A percentile compares a stretch with the other conserved stretches of the same genome.
phyloP scores from a whole-genome alignment of 768 basidiomycete species.

The Lepiota subincarnata region DNA sequence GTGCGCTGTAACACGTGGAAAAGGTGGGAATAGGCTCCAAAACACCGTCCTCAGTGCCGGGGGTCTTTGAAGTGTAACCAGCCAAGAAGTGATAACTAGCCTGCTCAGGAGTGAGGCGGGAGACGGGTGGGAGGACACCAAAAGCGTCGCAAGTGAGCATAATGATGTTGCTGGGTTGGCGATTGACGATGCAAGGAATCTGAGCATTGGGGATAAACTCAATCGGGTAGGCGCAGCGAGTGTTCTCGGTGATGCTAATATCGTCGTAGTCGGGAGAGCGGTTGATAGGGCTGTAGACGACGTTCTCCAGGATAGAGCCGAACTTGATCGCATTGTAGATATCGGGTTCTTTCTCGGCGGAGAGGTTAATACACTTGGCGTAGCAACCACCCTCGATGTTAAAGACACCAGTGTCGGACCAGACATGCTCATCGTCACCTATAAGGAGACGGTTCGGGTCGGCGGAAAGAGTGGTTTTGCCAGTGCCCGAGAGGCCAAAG shows the following conservation, averaged over 20 bases:
- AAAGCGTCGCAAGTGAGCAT: constrained; percentile 98
- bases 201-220: constrained; percentile 94
- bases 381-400: constrained; percentile 99
- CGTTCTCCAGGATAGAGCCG: constrained; percentile 98
- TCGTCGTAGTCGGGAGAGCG: constrained; percentile 95
- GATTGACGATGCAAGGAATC: constrained; percentile 84
- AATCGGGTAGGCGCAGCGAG: constrained; percentile 98
- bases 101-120: constrained; percentile 88
- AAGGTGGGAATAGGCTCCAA: constrained; percentile 98
- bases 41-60: constrained; percentile 98
- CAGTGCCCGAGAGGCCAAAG: constrained; percentile 97
- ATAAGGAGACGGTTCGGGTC: constrained; percentile 93
- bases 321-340: constrained; percentile 94
- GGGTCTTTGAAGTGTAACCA: constrained; percentile 98
- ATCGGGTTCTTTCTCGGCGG: constrained; percentile 96
- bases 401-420: constrained; percentile 98
- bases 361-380: constrained; percentile 96
- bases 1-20: constrained; percentile 98
- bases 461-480: constrained; percentile 97
- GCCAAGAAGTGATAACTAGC: constrained; percentile 98
- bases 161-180: constrained; percentile 91
- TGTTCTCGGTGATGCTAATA: constrained; percentile 96
- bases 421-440: constrained; percentile 99
- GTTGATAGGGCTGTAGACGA: constrained; percentile 85
- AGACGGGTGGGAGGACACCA: constrained; percentile 95